A percentile compares a stretch with the other conserved stretches of the same genome.
Conservation (phyloP, 257 asterid species). For the Nicotiana knightiana region DNA sequence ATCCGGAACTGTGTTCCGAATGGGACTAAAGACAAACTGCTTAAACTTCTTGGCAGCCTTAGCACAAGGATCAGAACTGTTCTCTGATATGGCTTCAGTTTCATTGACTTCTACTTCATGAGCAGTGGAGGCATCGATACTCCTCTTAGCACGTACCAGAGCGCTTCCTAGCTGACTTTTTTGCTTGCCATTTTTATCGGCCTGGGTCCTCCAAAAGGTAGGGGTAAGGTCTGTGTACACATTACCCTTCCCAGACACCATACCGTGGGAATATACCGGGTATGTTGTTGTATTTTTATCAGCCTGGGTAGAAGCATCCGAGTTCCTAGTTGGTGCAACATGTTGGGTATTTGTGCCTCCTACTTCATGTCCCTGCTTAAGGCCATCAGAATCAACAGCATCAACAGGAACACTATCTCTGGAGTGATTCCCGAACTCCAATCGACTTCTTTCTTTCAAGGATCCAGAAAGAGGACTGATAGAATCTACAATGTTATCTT, state of each 20-base stretch:
- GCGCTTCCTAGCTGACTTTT: conserved; percentile 25
- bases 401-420: conserved; percentile 13
- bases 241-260: no score
- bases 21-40: conserved; percentile 19
- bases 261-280: no score
- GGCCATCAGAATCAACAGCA: conserved; percentile 18
- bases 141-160: conserved; percentile 28
- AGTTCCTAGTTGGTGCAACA: conserved; percentile 14
- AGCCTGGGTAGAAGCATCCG: conserved; percentile 3
- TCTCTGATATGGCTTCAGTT: conserved; percentile 11
- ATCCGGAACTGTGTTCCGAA: conserved; percentile 14
- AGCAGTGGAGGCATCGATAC: conserved; percentile 17
- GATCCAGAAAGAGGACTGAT: conserved; percentile 37
- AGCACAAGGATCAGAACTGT: conserved; percentile 21
- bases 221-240: no score
- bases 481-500: conserved; percentile 41
- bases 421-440: conserved; percentile 24
- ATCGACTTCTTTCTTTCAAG: conserved; percentile 52
- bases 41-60: conserved; percentile 36
- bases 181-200: conserved; percentile 15
- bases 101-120: conserved; percentile 19
- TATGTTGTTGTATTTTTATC: conserved; percentile 9
- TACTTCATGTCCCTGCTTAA: conserved; percentile 9
- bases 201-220: not conserved
- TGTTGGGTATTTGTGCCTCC: conserved; percentile 2